Base-by-base conservation (phyloP, 345 rosid species). In the Theobroma cacao region DNA sequence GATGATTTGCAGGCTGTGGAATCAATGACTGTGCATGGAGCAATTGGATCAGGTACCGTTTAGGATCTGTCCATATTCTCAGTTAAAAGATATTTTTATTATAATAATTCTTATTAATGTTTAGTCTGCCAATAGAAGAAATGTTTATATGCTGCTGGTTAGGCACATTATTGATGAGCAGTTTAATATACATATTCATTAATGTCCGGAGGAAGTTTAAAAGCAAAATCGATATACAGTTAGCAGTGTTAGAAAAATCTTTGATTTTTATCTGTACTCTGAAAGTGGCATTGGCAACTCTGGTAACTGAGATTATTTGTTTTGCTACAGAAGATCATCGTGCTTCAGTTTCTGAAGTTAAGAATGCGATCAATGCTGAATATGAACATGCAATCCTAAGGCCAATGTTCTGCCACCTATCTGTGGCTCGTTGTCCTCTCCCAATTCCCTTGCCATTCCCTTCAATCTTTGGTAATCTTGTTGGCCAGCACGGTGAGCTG, bases 391-490 rank as follows among this genome's bases (percentile, higher is more conserved):
- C 83, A 40, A 58, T 13, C n/a, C 73, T 77, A 6, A 86, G 81
- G 80, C 96, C 93, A 4, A 81, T 77, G 79, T 91, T 91, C 79
- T 89, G 93, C 81, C 93, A 91, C 78, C 81, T 91, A 9, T 92
- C 98, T 0, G 88, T 80, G n/a, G 83, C 94, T 0, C 87, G 76
- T n/a, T 84, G 88, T 78, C 99, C 99, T 61, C 97, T 96, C 56
- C 97, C 97, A 0, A 80, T 96, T 82, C 99, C 99, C 1, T 77
- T 94, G 88, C 97, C 98, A 38, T 94, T 92, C 84, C 99, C 99
- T 74, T 87, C 93, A 70, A 96, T 94, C 74, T 96, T 96, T 31
- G 81, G 94, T 9, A 89, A 85, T 75, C 76, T 74, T 5, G 88
- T 96, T 36, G 94, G 98, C 60, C 86, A 82, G 79, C 88, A 61